Conservation (phyloP, 148 eudicot genomes). For the Euryodendron excelsum region DNA sequence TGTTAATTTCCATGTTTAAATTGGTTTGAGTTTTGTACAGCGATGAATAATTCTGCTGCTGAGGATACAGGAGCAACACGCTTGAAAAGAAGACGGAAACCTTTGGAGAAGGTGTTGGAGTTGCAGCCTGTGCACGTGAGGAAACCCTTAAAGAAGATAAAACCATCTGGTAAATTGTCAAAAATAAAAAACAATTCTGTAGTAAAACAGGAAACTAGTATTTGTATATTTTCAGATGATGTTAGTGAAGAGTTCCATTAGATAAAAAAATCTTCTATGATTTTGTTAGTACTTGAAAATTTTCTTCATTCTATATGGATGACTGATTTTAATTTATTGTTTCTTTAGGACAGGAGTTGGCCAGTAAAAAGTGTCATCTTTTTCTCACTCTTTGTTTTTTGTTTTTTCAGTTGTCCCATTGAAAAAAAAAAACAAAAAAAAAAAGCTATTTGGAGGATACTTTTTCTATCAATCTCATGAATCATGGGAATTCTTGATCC, state of each 20-base stretch:
- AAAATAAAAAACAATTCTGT: constrained; percentile 24
- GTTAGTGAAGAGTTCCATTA: constrained; percentile 25
- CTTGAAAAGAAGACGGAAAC: constrained; percentile 68
- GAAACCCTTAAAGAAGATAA: constrained; percentile 47
- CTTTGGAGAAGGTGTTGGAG: constrained; percentile 78
- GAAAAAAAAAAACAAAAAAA: too few relatives aligned
- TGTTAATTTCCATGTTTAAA: not conserved
- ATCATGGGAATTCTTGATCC: too few relatives aligned
- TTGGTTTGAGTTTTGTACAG: constrained; percentile 25
- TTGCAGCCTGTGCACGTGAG: constrained; percentile 62
- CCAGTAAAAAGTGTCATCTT: too few relatives aligned
- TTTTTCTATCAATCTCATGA: too few relatives aligned
- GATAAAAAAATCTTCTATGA: not conserved
- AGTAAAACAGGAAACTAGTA: constrained; percentile 24
- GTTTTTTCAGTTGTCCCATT: too few relatives aligned
- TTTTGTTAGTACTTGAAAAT: not conserved
- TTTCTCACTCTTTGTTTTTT: too few relatives aligned
- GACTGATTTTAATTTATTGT: not conserved
- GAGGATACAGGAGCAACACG: constrained; percentile 62
- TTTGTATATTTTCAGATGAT: constrained; percentile 24
- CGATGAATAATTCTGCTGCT: constrained; percentile 61
- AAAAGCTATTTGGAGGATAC: too few relatives aligned
- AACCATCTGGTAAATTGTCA: constrained; percentile 30
- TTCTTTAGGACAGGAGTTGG: not conserved
- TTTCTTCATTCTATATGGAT: not conserved